Percentiles rank a stretch among this genome's conserved stretches.
Conservation (phyloP, 208 protist species). For the Leishmania amazonensis region DNA sequence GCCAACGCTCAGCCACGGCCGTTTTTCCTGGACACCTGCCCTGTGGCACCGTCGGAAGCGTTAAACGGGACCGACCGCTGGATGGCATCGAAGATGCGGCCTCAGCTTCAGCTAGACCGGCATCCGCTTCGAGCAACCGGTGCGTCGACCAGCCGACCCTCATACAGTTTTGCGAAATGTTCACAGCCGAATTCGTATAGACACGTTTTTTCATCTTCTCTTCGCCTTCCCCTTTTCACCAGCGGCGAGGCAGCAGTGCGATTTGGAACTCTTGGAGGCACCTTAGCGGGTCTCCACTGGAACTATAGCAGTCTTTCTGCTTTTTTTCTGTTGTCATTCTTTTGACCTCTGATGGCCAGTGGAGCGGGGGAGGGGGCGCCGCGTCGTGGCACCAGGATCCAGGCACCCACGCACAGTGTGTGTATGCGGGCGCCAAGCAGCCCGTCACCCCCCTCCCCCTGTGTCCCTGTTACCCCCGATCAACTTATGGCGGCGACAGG, state of each 20-base stretch:
- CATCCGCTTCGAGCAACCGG: not conserved
- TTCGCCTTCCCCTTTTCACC: not conserved
- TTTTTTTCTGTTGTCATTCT: not conserved
- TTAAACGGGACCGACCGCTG: not conserved
- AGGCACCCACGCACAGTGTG: too few species aligned
- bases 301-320: not conserved
- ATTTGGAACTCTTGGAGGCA: too few species aligned
- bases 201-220: not conserved
- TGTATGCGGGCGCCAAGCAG: too few species aligned
- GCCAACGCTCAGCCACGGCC: not conserved
- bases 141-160: not conserved
- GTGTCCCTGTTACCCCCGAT: too few species aligned
- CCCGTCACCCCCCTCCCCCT: too few species aligned
- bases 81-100: constrained; percentile 4
- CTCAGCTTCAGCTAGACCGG: constrained; percentile 9
- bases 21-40: not conserved
- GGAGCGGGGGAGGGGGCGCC: not conserved
- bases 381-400: too few species aligned
- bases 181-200: too few species aligned
- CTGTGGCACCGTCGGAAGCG: not conserved
- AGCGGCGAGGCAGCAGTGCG: not conserved
- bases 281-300: too few species aligned
- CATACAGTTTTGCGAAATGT: not conserved
- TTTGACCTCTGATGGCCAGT: not conserved
- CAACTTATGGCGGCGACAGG: not conserved